A percentile compares a stretch with the other conserved stretches of the same genome.
phyloP scores from a whole-genome alignment of 2,329 filamentous ascomycete genomes.

The Rasamsonia emersonii region DNA sequence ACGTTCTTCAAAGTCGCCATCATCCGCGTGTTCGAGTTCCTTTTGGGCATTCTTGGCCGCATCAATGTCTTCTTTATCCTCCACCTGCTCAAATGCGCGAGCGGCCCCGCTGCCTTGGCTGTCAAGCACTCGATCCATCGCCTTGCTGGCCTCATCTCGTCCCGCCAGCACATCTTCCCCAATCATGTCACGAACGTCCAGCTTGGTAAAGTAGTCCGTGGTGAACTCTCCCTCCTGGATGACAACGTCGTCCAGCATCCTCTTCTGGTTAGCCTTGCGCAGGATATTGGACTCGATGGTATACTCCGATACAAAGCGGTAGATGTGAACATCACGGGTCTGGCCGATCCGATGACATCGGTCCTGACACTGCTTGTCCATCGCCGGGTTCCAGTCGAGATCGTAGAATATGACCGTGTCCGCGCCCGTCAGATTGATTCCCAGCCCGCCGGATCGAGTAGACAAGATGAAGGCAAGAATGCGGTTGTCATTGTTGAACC shows the following conservation, averaged over 20 bases:
- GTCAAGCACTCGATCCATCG: constrained; percentile 78
- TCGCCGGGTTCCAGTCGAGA: constrained; percentile 97
- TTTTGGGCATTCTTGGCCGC: constrained; percentile 82
- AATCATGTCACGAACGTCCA: constrained; percentile 60
- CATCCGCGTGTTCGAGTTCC: constrained; percentile 75
- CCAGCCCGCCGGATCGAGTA: constrained; percentile 84
- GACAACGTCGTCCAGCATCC: constrained; percentile 94
- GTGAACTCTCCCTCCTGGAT: constrained; percentile 98
- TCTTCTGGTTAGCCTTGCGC: constrained; percentile 93
- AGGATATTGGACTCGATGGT: constrained; percentile 98
- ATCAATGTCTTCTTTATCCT: constrained; percentile 77
- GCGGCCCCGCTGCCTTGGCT: constrained; percentile 56
- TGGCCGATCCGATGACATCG: constrained; percentile 95
- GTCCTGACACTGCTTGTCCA: constrained; percentile 99
- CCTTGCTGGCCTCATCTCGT: constrained; percentile 66
- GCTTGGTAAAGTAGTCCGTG: constrained; percentile 85
- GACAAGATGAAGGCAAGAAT: constrained; percentile 95
- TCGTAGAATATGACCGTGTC: constrained; percentile 99
- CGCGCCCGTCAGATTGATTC: constrained; percentile 92
- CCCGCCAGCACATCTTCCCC: constrained; percentile 51
- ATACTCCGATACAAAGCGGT: constrained; percentile 83
- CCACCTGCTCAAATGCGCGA: constrained; percentile 74
- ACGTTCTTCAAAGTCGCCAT: constrained; percentile 73
- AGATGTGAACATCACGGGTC: constrained; percentile 95
- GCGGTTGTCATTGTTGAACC: constrained; percentile 89